These are phyloP conservation scores for Liquidambar formosana DNA, from an alignment of 164 flowering plant species.

Conservation along the genomic window DNA sequence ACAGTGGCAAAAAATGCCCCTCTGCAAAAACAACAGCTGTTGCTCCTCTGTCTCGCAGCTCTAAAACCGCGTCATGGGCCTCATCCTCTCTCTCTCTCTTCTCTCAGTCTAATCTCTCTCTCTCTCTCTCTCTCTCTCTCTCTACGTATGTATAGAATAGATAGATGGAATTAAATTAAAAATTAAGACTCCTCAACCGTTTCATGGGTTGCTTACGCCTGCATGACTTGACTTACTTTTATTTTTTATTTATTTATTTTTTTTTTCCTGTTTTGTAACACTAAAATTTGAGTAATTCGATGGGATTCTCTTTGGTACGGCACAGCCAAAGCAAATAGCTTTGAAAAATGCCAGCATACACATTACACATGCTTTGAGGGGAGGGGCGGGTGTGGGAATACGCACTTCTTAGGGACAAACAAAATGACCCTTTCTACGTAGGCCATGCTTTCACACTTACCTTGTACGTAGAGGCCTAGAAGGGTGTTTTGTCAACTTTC, in stretches of 20 bases:
- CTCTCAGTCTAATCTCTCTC: slow-evolving; percentile 1
- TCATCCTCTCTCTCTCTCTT: slow-evolving; percentile 12
- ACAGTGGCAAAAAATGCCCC: slow-evolving; percentile 5
- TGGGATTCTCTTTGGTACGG: slow-evolving; percentile 13
- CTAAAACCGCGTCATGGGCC: slow-evolving; percentile 53
- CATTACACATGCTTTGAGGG: neutral
- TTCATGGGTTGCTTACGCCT: slow-evolving; percentile 23
- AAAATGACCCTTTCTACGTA: too few species aligned
- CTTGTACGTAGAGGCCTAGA: too few species aligned
- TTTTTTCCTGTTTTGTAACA: too few species aligned
- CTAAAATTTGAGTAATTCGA: neutral
- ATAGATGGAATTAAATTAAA: neutral
- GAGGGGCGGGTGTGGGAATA: neutral
- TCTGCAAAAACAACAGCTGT: slow-evolving; percentile 39
- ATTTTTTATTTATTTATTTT: neutral
- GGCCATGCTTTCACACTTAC: too few species aligned
- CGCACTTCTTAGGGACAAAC: too few species aligned
- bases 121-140: slow-evolving; percentile 6
- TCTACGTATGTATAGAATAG: neutral
- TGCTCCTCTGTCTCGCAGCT: slow-evolving; percentile 47
- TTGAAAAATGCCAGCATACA: too few species aligned
- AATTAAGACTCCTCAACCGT: slow-evolving; percentile 12
- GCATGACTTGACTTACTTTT: slow-evolving; percentile 36
- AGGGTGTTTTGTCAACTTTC: too few species aligned
- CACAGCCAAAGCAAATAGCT: neutral